Percentiles rank a stretch among this genome's conserved stretches.
phyloP scores from a whole-genome alignment of 2,329 filamentous ascomycete genomes.

The Fusarium sacchari region DNA sequence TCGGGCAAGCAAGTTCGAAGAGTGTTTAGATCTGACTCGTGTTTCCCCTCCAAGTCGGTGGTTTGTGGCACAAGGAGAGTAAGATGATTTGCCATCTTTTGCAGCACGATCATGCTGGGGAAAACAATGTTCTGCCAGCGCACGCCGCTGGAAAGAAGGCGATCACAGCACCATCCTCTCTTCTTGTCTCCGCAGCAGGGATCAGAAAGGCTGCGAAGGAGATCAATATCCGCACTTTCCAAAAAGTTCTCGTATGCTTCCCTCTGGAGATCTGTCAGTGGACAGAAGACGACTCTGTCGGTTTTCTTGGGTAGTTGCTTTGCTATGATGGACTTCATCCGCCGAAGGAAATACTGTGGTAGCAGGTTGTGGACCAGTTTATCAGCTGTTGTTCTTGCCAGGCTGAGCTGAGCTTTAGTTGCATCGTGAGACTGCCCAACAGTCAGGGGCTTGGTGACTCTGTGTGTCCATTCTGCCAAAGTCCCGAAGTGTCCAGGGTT shows the following conservation, averaged over 20 bases:
- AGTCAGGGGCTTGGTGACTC: slow-evolving; percentile 82
- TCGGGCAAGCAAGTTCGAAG: slow-evolving; percentile 80
- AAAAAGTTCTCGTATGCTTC: slow-evolving; percentile 86
- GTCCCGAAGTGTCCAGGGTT: slow-evolving; percentile 79
- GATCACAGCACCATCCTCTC: slow-evolving; percentile 83
- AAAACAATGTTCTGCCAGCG: slow-evolving; percentile 85
- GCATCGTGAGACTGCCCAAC: slow-evolving; percentile 94
- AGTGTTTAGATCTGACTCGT: slow-evolving; percentile 78
- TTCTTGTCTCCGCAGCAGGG: slow-evolving; percentile 72
- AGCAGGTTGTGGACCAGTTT: slow-evolving; percentile 88
- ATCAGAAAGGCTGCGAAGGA: slow-evolving; percentile 74
- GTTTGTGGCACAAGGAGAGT: slow-evolving; percentile 80
- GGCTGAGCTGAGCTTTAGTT: slow-evolving; percentile 81
- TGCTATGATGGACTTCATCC: slow-evolving; percentile 93
- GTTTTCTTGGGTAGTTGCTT: slow-evolving; percentile 94
- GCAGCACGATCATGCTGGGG: slow-evolving; percentile 81
- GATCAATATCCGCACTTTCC: slow-evolving; percentile 71
- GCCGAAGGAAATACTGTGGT: slow-evolving; percentile 87
- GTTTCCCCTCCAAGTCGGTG: slow-evolving; percentile 74
- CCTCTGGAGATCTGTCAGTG: slow-evolving; percentile 82
- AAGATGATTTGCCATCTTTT: slow-evolving; percentile 94
- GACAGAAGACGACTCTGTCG: slow-evolving; percentile 94
- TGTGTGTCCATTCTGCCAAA: slow-evolving; percentile 78
- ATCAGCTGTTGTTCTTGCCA: slow-evolving; percentile 82
- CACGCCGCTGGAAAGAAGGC: slow-evolving; percentile 66